Conservation (phyloP, 495 filamentous ascomycete genomes). For the Hyaloscypha hepaticicola region DNA sequence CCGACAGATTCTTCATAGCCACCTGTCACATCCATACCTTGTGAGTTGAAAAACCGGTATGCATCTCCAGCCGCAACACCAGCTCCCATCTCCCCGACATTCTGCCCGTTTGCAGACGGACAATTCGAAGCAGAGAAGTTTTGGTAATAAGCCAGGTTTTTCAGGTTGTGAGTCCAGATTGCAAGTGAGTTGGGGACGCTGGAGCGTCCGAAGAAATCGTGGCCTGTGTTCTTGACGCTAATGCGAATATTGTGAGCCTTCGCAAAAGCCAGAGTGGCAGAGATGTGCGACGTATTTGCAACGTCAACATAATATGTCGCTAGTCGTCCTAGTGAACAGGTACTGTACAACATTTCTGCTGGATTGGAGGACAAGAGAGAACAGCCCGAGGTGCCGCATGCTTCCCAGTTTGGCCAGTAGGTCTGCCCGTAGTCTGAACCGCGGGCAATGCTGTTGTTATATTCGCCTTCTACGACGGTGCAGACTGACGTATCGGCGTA, state of each 20-base stretch:
- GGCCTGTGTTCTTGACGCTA: conserved; percentile 70
- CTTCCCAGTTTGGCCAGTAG: conserved; percentile 49
- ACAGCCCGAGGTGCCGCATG: conserved; percentile 13
- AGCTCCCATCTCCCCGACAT: conserved; percentile 34
- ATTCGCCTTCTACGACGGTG: conserved; percentile 36
- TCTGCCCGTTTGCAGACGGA: conserved; percentile 23
- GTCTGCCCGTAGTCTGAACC: conserved; percentile 46
- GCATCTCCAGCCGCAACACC: conserved; percentile 32
- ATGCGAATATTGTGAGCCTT: conserved; percentile 56
- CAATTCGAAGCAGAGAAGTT: background rate
- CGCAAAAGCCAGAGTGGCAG: conserved; percentile 62
- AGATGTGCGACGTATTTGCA: conserved; percentile 52
- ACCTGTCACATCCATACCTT: conserved; percentile 29
- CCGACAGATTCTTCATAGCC: conserved; percentile 30
- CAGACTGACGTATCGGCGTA: conserved; percentile 48
- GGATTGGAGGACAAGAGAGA: conserved; percentile 45
- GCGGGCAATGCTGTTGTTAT: conserved; percentile 35
- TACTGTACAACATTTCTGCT: conserved; percentile 44
- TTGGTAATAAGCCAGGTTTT: conserved; percentile 36
- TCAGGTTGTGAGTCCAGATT: conserved; percentile 65
- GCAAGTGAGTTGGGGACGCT: conserved; percentile 49
- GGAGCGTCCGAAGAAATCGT: conserved; percentile 60
- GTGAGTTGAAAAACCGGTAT: conserved; percentile 17
- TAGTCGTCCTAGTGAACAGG: conserved; percentile 60
- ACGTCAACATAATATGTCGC: conserved; percentile 27